Evolutionary conservation across 169 alveolate genomes (phyloP).

Genomic region (Plasmodium malariae): DNA sequence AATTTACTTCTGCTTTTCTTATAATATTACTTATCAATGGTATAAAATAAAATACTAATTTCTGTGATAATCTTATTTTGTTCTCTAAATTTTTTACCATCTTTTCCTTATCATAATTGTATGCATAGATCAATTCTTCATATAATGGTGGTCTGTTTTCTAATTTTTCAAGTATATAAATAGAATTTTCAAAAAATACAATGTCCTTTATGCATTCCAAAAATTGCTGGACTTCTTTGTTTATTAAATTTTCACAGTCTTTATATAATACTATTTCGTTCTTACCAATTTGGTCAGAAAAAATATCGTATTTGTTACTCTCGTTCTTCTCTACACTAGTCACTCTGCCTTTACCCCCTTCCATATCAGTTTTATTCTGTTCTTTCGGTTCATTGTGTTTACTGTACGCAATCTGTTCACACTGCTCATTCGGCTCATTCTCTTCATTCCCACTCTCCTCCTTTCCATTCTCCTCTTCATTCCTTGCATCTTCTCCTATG

Average conservation of each 20-base stretch:
- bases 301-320: constrained; percentile 12
- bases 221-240: constrained; percentile 49
- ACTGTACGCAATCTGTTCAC: neutral
- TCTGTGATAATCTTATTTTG: constrained; percentile 62
- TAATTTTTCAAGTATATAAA: constrained; percentile 61
- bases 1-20: constrained; percentile 53
- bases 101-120: constrained; percentile 39
- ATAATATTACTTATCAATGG: constrained; percentile 53
- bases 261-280: constrained; percentile 15
- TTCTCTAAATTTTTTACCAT: constrained; percentile 28
- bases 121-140: constrained; percentile 66
- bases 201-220: constrained; percentile 67
- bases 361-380: neutral
- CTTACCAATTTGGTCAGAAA: constrained; percentile 40
- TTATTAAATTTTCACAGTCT: constrained; percentile 68
- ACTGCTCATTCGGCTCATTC: neutral
- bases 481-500: neutral
- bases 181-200: constrained; percentile 73
- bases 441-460: neutral
- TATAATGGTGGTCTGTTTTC: constrained; percentile 70
- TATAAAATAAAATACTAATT: constrained; percentile 51
- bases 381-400: neutral
- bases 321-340: neutral
- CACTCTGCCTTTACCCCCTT: neutral
- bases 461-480: neutral